These are phyloP conservation scores for Penicillium lagena DNA, from an alignment of 495 filamentous ascomycete genomes.

Conservation along the genomic window DNA sequence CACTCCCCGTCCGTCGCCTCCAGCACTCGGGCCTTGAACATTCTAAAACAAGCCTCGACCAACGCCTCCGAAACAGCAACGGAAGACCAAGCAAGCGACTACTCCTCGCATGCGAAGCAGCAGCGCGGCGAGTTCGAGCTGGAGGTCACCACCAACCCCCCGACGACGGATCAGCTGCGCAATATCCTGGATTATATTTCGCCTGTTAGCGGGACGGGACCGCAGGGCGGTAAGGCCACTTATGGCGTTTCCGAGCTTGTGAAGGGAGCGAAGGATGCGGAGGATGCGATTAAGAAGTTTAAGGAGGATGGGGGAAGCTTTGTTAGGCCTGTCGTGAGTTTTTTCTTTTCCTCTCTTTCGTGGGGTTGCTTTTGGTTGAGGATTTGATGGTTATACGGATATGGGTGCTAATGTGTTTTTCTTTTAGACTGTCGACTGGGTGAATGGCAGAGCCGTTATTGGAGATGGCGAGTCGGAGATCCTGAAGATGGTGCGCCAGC, in stretches of 20 bases:
- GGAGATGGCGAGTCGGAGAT: constrained; percentile 81
- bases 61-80: constrained; percentile 52
- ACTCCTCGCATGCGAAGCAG: constrained; percentile 46
- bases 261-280: constrained; percentile 59
- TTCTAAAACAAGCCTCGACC: constrained; percentile 71
- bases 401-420: constrained; percentile 5
- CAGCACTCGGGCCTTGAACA: constrained; percentile 59
- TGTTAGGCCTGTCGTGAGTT: constrained; percentile 63
- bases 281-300: constrained; percentile 73
- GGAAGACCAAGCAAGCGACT: constrained; percentile 59
- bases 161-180: constrained; percentile 76
- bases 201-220: constrained; percentile 32
- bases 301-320: constrained; percentile 54
- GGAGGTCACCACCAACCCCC: constrained; percentile 72
- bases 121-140: constrained; percentile 71
- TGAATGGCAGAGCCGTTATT: constrained; percentile 71
- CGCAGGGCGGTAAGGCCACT: constrained; percentile 15
- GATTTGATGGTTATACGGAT: neutral
- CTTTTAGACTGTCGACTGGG: constrained; percentile 81
- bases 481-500: constrained; percentile 62
- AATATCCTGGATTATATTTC: constrained; percentile 86
- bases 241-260: constrained; percentile 50
- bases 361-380: neutral
- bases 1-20: constrained; percentile 63
- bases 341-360: constrained; percentile 1